Base-by-base conservation (phyloP, 805 yeast species). In the Wickerhamomyces xylosicus region DNA sequence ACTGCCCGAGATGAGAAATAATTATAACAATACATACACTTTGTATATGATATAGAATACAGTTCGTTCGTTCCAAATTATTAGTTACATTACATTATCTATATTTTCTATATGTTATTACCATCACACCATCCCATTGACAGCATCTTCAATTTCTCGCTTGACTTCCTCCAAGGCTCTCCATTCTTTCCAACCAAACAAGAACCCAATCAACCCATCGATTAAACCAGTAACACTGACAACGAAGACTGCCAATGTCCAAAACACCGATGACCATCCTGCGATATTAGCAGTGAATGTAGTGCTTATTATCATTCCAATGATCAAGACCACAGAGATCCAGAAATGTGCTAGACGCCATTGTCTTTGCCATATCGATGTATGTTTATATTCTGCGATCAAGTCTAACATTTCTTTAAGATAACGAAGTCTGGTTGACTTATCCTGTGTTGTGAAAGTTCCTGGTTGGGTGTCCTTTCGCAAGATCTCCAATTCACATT, bases 171-270 rank as follows among this genome's bases (percentile, higher is more conserved):
- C 62, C 36, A 92, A 59, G 1, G 89, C 90, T 35, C 97, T 65
- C 37, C 64, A 56, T 54, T 92, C 98, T n/a, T 75, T 69, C 27
- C 86, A 66, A 1, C 95, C 94, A 54, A 89, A 90, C 22, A 86
- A 53, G 41, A 68, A 71, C 32, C 90, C 89, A 34, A 92, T 82
- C 40, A 85, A 52, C 0, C 95, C 95, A 53, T 86, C 79, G 1
- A 82, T 56, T 0, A 72, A 61, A 0, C 95, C 97, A 0, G 89
- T 69, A 3, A 77, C 67, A 0, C 77, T 68, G 3, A 86, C 56
- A 0, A 76, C 47, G 0, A 74, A 64, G 2, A 83, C 70, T 4
- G 69, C 66, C 2, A 85, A 45, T 15, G 77, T 66, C 56, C 86
- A 70, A 6, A 86, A 54, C n/a, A 85, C 74, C 0, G 85, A 72